phyloP scores from a whole-genome alignment of 495 filamentous ascomycete species.

The Rusavskia elegans region DNA sequence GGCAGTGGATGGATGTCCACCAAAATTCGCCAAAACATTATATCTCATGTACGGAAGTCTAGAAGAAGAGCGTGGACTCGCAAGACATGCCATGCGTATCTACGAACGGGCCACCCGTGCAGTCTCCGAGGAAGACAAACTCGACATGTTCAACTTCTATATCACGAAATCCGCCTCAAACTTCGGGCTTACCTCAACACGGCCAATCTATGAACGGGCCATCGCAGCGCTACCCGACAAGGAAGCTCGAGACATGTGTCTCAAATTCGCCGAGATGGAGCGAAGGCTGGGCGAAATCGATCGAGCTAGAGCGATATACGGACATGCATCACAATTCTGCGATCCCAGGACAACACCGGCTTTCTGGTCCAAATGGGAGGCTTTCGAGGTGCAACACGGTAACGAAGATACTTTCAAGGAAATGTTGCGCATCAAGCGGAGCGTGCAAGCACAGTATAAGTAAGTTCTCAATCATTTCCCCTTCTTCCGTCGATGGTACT shows the following conservation, averaged over 20 bases:
- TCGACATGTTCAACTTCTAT: conserved; percentile 99
- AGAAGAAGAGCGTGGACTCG: conserved; percentile 89
- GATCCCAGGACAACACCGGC: conserved; percentile 77
- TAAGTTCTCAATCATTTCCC: conserved; percentile 21
- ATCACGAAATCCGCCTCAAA: conserved; percentile 98
- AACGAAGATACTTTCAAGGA: conserved; percentile 99
- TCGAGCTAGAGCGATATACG: conserved; percentile 85
- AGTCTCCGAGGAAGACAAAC: conserved; percentile 84
- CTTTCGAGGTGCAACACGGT: conserved; percentile 90
- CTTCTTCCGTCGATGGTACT: conserved; percentile 6
- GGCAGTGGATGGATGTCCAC: conserved; percentile 83
- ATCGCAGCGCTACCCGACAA: conserved; percentile 83
- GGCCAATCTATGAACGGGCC: conserved; percentile 90
- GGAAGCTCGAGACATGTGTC: conserved; percentile 93
- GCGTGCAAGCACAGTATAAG: conserved; percentile 95
- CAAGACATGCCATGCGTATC: conserved; percentile 96
- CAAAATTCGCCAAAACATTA: conserved; percentile 87
- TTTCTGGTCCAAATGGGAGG: conserved; percentile 96
- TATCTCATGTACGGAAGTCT: conserved; percentile 98
- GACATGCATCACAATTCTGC: conserved; percentile 92
- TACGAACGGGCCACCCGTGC: conserved; percentile 95
- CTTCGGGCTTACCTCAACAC: conserved; percentile 90
- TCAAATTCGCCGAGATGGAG: conserved; percentile 99
- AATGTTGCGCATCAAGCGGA: conserved; percentile 94
- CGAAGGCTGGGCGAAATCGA: conserved; percentile 91